Percentiles rank a stretch among this genome's conserved stretches.
phyloP scores from a whole-genome alignment of 805 yeast genomes.

The Lachancea meyersii region DNA sequence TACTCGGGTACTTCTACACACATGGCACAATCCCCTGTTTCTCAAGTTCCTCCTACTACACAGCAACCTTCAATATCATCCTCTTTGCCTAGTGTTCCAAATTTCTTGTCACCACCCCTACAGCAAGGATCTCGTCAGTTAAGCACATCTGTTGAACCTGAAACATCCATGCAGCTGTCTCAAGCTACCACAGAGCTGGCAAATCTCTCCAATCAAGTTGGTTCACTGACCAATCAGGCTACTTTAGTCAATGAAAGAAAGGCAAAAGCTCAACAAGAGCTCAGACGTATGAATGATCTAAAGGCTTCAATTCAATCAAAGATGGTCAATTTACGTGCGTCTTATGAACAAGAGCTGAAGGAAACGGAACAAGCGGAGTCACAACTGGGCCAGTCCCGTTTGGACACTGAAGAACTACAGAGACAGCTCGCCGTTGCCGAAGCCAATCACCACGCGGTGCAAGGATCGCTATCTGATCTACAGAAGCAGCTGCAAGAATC shows the following conservation, averaged over 20 bases:
- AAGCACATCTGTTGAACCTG: conserved; percentile 54
- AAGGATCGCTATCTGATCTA: conserved; percentile 54
- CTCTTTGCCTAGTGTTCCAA: conserved; percentile 30
- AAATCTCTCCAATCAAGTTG: conserved; percentile 76
- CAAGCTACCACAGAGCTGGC: conserved; percentile 82
- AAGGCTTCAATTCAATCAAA: conserved; percentile 72
- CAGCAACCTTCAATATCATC: conserved; percentile 11
- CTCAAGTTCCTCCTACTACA: conserved; percentile 13
- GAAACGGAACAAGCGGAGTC: conserved; percentile 70
- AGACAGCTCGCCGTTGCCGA: conserved; percentile 72
- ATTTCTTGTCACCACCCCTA: conserved; percentile 22
- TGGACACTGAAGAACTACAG: conserved; percentile 62
- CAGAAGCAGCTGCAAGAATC: conserved; percentile 56
- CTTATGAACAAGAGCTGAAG: conserved; percentile 72
- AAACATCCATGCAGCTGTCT: conserved; percentile 60
- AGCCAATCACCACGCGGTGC: conserved; percentile 68
- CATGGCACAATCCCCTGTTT: conserved; percentile 29
- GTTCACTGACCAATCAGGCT: conserved; percentile 71
- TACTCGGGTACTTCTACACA: neutral
- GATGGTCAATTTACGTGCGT: conserved; percentile 54
- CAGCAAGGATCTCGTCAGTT: conserved; percentile 25
- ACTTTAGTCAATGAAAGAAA: conserved; percentile 63
- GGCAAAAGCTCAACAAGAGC: conserved; percentile 67
- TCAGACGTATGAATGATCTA: conserved; percentile 56
- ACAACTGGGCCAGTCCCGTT: conserved; percentile 49